Evolutionary conservation across 192 early-diverging fungal species (phyloP), one percentile per base, ranked within the genome.

Genomic region (Glomus cerebriforme): DNA sequence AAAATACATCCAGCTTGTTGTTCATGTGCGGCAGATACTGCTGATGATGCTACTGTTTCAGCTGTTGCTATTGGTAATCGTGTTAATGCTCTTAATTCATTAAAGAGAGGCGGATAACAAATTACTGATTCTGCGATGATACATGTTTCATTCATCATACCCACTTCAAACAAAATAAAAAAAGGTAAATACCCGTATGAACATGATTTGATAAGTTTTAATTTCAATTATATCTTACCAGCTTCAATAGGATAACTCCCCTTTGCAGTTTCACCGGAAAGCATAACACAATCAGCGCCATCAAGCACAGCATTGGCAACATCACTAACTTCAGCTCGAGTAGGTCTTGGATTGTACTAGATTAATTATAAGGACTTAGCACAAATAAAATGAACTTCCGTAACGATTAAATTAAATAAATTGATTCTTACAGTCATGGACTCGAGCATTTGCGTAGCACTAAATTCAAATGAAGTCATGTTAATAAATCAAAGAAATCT

Each of bases 201-300:
- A 7, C 19, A 54, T 43, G 10, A 27, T 15, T 27, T 12, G 9
- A 29, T 27, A 27, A 13, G 13, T 27, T 63, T 35, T 45, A 76
- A 60, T 43, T 43, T n/a, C n/a, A 54, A 54, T 54, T 7, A 54
- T 7, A 4, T 22, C 0, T 39, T 26, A 74, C 75, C 83, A 32
- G 97, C 93, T 81, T 93, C 89, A 76, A 95, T 85, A 43, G 97
- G 97, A 86, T 96, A 96, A 59, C 87, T 81, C 13, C 97, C 97
- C 88, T 98, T 98, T 76, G 97, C 97, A 4, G 96, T 98, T 86
- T 99, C 97, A 68, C 97, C 97, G 63, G 95, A 97, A 63, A 99
- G 87, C 98, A 99, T 99, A 78, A 99, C 98, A 83, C 96, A 97
- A 89, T 99, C 98, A 58, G 96, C 93, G 73, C 98, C 98, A 82